phyloP scores from a whole-genome alignment of 2,329 filamentous ascomycete genomes.

The Dryadomyces quercus-mongolicae region DNA sequence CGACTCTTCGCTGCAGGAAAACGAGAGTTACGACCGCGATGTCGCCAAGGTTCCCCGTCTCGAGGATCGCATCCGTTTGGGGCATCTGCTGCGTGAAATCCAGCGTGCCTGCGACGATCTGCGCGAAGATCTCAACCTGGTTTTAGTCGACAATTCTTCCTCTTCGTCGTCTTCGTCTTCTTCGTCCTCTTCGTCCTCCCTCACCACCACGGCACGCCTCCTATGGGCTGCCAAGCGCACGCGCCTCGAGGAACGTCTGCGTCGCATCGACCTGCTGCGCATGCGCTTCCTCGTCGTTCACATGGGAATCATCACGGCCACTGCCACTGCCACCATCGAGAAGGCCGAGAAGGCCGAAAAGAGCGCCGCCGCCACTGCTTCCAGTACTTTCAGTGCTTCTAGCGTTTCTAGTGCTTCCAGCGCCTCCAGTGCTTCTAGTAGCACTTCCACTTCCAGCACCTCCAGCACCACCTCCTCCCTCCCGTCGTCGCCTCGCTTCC shows the following conservation, averaged over 20 bases:
- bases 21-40: constrained; percentile 51
- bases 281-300: constrained; percentile 55
- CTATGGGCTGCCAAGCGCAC: constrained; percentile 45
- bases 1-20: constrained; percentile 51
- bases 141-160: constrained; percentile 22
- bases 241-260: constrained; percentile 43
- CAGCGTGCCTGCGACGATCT: constrained; percentile 48
- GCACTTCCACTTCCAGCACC: background rate
- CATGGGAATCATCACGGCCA: constrained; percentile 43
- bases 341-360: constrained; percentile 20
- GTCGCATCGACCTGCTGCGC: constrained; percentile 46
- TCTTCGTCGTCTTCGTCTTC: background rate
- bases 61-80: constrained; percentile 50
- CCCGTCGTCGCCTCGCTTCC: constrained; percentile 13
- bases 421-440: too few relatives aligned
- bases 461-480: constrained; percentile 4
- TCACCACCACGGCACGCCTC: constrained; percentile 37
- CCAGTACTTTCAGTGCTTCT: too few relatives aligned
- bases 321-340: constrained; percentile 22
- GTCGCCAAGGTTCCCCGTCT: constrained; percentile 43
- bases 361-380: constrained; percentile 11
- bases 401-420: too few relatives aligned
- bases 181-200: background rate
- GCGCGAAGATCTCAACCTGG: constrained; percentile 43
- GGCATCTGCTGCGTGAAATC: constrained; percentile 47